A percentile compares a stretch with the other conserved stretches of the same genome.
Evolutionary conservation across 2,329 filamentous ascomycete species (phyloP).

Genomic region (Penicillium sp.): DNA sequence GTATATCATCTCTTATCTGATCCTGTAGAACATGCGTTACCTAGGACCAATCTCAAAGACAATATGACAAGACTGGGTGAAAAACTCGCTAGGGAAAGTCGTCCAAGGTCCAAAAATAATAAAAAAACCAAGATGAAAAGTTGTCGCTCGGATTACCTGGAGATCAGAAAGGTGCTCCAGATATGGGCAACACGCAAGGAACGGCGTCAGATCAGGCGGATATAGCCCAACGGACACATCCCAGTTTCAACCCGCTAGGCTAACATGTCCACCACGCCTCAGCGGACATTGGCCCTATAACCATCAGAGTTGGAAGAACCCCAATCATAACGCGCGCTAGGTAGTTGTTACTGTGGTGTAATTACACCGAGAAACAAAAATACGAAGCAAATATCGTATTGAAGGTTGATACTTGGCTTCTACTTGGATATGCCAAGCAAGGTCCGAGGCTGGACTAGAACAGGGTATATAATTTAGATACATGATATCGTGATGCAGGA

Average conservation of each 20-base stretch:
- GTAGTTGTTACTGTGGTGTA: not conserved
- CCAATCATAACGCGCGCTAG: not conserved
- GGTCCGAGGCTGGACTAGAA: slow-evolving; percentile 8
- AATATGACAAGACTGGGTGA: not conserved
- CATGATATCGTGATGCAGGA: slow-evolving; percentile 25
- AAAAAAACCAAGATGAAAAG: too few species aligned
- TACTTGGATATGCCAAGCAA: slow-evolving; percentile 3
- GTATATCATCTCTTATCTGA: not conserved
- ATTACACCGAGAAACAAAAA: not conserved
- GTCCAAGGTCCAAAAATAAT: not conserved
- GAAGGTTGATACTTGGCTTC: not conserved
- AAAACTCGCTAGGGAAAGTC: not conserved
- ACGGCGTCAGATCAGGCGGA: not conserved
- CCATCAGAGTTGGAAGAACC: not conserved
- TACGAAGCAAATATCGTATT: not conserved
- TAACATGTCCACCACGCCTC: not conserved
- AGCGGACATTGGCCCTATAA: not conserved
- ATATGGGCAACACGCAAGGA: not conserved
- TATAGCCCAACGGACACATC: not conserved
- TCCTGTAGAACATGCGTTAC: not conserved
- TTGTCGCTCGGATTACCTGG: not conserved
- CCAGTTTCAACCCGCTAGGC: not conserved
- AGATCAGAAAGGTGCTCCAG: not conserved
- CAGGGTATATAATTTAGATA: slow-evolving; percentile 24
- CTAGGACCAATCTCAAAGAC: not conserved